Percentiles rank a stretch among this genome's conserved stretches.
These are phyloP conservation scores for Oryza glaberrima DNA, from an alignment of 176 grass and related monocot genomes.

Conservation along the genomic window DNA sequence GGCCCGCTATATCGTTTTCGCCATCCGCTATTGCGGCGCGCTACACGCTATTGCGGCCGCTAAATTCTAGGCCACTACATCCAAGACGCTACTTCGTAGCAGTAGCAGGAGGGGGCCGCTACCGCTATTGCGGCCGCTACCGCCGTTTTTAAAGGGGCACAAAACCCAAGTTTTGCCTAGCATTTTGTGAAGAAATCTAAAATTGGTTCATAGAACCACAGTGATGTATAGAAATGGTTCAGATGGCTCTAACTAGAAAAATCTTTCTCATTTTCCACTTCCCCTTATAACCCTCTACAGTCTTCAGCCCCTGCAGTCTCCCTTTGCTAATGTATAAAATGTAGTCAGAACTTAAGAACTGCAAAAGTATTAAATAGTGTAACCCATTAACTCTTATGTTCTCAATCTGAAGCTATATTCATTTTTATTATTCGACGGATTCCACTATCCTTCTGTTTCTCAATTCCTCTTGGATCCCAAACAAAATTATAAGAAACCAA, in stretches of 20 bases:
- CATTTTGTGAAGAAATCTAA: background rate
- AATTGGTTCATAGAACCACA: slow-evolving; percentile 1
- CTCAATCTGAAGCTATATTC: background rate
- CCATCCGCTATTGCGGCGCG: too few relatives aligned
- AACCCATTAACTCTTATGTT: background rate
- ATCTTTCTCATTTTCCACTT: too few relatives aligned
- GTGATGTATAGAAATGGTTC: background rate
- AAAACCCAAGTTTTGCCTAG: background rate
- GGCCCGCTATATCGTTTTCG: too few relatives aligned
- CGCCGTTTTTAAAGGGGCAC: background rate
- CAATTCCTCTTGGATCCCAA: too few relatives aligned
- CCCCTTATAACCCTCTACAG: background rate
- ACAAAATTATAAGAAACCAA: too few relatives aligned
- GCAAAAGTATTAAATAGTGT: background rate
- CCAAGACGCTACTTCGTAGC: too few relatives aligned
- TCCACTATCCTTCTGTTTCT: too few relatives aligned
- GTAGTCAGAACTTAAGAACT: background rate
- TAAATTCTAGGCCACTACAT: too few relatives aligned
- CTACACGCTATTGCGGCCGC: too few relatives aligned
- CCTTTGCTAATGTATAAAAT: background rate
- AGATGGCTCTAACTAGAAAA: background rate
- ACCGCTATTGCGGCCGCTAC: too few relatives aligned
- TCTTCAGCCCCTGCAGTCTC: background rate
- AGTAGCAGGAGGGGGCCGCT: too few relatives aligned
- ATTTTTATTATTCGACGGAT: too few relatives aligned